A percentile compares a stretch with the other conserved stretches of the same genome.
These are phyloP conservation scores for Coemansia sp. DNA, from an alignment of 192 early-diverging fungal species.

Conservation along the genomic window DNA sequence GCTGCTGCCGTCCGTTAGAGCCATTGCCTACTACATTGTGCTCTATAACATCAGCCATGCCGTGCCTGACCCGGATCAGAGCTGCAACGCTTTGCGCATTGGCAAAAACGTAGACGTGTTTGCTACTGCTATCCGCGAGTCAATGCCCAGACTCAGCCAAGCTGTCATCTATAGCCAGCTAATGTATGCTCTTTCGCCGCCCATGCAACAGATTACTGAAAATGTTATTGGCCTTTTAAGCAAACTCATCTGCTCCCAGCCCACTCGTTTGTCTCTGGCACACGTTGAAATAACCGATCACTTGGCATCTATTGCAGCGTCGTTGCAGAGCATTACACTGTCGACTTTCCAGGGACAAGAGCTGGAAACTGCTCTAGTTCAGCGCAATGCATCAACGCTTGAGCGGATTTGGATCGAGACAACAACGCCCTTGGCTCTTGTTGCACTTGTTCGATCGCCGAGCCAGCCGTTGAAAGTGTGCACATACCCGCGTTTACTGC, in stretches of 20 bases:
- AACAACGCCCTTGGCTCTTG: neutral
- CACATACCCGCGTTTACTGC: neutral
- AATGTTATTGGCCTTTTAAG: neutral
- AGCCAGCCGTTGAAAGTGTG: neutral
- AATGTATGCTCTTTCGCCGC: neutral
- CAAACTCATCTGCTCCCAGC: neutral
- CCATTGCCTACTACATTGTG: neutral
- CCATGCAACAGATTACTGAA: neutral
- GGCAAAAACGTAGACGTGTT: neutral
- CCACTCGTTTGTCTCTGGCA: neutral
- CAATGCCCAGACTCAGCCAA: neutral
- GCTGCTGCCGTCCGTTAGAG: neutral
- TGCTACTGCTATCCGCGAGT: neutral
- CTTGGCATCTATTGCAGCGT: neutral
- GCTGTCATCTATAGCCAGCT: neutral
- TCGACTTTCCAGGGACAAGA: neutral
- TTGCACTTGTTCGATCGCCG: neutral
- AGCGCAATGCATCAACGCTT: neutral
- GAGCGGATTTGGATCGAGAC: neutral
- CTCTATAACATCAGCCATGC: neutral
- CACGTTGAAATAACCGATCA: neutral
- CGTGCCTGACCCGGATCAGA: neutral
- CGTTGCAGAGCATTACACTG: neutral
- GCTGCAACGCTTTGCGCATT: neutral
- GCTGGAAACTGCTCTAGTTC: slow-evolving; percentile 1